phyloP scores from a whole-genome alignment of 768 basidiomycete species.

The Phylloporus sp. region DNA sequence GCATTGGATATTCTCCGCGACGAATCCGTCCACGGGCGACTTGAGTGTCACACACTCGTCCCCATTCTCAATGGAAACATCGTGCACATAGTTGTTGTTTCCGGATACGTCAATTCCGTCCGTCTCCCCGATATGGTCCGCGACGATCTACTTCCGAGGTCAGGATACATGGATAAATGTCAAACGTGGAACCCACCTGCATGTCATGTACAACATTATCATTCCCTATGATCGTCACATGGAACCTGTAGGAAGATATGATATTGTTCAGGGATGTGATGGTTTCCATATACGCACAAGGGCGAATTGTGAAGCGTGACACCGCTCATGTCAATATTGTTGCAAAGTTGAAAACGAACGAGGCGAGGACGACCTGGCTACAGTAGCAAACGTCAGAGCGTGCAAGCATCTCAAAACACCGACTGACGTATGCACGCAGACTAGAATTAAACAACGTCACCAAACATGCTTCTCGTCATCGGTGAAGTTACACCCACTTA shows the following conservation, averaged over 20 bases:
- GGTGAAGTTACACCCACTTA: not conserved
- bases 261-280: not conserved
- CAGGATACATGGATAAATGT: not conserved
- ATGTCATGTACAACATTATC: conserved; percentile 9
- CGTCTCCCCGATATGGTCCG: conserved; percentile 11
- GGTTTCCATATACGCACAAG: conserved; percentile 1
- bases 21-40: conserved; percentile 23
- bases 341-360: conserved; percentile 5
- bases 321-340: conserved; percentile 8
- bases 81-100: conserved; percentile 32
- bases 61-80: conserved; percentile 32
- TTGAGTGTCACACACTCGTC: conserved; percentile 35
- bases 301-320: conserved; percentile 13
- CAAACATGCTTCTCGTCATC: too few species aligned
- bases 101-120: conserved; percentile 20
- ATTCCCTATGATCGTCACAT: conserved; percentile 7
- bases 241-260: conserved; percentile 5
- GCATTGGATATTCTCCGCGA: conserved; percentile 13
- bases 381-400: not conserved
- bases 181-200: not conserved
- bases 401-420: not conserved
- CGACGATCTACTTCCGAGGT: conserved; percentile 1
- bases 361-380: conserved; percentile 7
- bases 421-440: conserved; percentile 1
- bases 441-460: not conserved